Evolutionary conservation across 2,329 filamentous ascomycete species (phyloP), one percentile per base, ranked within the genome.

Genomic region (Fusarium paranaense): DNA sequence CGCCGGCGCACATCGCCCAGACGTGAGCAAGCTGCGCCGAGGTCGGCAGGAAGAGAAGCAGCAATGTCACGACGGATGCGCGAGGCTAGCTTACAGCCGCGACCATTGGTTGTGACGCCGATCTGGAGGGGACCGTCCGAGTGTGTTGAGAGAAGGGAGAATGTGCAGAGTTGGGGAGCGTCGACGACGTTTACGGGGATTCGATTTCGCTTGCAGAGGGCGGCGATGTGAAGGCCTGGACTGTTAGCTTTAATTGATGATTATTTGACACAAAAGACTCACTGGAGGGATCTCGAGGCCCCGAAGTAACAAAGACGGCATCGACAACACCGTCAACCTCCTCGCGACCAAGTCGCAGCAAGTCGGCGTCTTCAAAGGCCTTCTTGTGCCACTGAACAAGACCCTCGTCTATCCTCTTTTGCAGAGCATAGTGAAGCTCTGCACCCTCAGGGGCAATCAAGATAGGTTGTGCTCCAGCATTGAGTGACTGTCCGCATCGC

Each of bases 171-270:
- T 37, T 90, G 88, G 0, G 96, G 94, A 0, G 94, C 90, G 84
- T 99, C 97, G 69, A 95, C 90, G 30, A 98, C 95, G 83, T 99
- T 99, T 80, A 99, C 88, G 35, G 96, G 96, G 76, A 99, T 97
- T 52, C 97, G 91, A 70, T 95, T 87, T 56, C 92, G 89, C 69
- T 88, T 90, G 85, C 97, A 98, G 5, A 95, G 86, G 6, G 85
- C 86, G 0, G 94, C 94, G 72, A 98, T 93, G 72, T 90, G 90
- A 32, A 87, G 83, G 66, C 87, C 91, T 94, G 71, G 35, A 1
- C 1, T 38, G 7, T 57, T 47, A 27, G 37, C 45, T 54, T 71
- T 38, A 64, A 35, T 60, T 9, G 10, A 6, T 11, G 10, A 1
- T 20, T 25, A 9, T 8, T 32, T 61, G 6, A 25, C 10, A 22